Conservation (phyloP, 192 early-diverging fungal genomes). For the Backusella circina region DNA sequence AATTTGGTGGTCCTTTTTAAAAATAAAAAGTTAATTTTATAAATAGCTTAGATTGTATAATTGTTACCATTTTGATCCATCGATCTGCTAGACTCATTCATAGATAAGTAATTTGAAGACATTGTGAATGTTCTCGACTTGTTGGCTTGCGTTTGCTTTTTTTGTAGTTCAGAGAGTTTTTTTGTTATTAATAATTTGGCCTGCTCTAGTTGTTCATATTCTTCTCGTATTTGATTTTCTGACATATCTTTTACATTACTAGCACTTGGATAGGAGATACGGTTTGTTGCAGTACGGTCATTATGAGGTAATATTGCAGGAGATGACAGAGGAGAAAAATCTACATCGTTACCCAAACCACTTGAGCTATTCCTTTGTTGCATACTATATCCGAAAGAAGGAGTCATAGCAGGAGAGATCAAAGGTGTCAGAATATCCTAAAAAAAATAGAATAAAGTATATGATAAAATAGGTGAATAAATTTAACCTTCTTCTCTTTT, state of each 20-base stretch:
- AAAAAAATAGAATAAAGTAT: neutral
- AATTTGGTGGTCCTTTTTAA: neutral
- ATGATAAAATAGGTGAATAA: neutral
- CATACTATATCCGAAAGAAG: conserved; percentile 48
- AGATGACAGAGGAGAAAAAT: conserved; percentile 63
- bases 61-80: neutral
- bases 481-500: neutral
- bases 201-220: conserved; percentile 31
- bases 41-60: neutral
- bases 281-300: conserved; percentile 2
- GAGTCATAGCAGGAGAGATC: conserved; percentile 69
- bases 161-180: conserved; percentile 23
- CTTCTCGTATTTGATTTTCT: conserved; percentile 23
- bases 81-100: neutral
- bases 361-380: conserved; percentile 11
- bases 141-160: neutral
- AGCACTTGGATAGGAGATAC: neutral
- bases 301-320: conserved; percentile 53
- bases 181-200: conserved; percentile 23
- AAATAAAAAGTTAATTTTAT: neutral
- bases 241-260: conserved; percentile 14
- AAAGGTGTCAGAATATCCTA: conserved; percentile 54
- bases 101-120: neutral
- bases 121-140: neutral
- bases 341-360: conserved; percentile 25